phyloP scores from a whole-genome alignment of 2,329 filamentous ascomycete genomes.

The Cladophialophora exuberans region DNA sequence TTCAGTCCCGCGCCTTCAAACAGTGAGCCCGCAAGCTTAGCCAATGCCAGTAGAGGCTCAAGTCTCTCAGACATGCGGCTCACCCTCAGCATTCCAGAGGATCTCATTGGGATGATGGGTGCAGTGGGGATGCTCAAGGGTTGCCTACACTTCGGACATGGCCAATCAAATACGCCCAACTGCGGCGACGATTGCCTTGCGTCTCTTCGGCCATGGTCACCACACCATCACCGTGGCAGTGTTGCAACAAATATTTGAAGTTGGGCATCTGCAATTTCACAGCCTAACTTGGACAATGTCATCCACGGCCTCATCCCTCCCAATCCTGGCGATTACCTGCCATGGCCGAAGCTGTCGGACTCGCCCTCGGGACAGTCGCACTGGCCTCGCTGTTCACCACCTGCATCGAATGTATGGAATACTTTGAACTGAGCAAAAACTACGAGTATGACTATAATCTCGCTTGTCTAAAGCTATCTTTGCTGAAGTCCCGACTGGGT shows the following conservation, averaged over 20 bases:
- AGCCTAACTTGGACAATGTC: background rate
- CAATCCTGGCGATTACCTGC: background rate
- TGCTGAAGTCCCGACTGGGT: background rate
- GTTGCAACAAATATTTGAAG: background rate
- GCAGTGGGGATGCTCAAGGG: too few species aligned
- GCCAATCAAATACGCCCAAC: too few species aligned
- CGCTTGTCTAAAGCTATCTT: background rate
- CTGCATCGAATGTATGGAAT: background rate
- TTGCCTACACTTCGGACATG: too few species aligned
- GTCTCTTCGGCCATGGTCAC: background rate
- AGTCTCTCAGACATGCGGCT: too few species aligned
- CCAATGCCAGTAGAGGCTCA: too few species aligned
- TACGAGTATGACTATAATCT: background rate
- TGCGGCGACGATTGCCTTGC: background rate
- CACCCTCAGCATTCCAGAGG: too few species aligned
- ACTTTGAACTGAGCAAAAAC: background rate
- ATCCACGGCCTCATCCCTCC: background rate
- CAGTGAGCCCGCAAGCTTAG: too few species aligned
- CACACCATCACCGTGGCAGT: background rate
- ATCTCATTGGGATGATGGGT: too few species aligned
- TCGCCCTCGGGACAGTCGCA: background rate
- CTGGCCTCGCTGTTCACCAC: background rate
- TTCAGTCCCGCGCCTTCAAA: too few species aligned
- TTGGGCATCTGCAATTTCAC: background rate
- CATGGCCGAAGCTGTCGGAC: background rate